phyloP scores from a whole-genome alignment of 495 filamentous ascomycete genomes.

The Penicillium steckii region DNA sequence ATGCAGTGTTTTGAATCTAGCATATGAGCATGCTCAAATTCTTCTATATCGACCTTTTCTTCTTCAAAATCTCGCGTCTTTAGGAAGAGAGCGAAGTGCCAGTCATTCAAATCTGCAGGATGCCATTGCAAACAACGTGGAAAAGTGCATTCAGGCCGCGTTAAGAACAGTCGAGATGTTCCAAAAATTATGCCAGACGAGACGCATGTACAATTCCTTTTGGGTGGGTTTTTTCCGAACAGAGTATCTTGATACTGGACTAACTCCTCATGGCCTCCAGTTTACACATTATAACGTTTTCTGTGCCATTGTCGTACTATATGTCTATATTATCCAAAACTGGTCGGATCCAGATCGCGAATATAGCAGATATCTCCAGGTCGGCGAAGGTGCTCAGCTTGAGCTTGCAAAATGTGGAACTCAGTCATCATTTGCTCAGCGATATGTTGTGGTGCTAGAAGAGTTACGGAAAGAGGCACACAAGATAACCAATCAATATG shows the following conservation, averaged over 20 bases:
- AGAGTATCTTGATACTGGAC: no score
- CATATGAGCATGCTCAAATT: constrained; percentile 25
- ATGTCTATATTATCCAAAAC: constrained; percentile 22
- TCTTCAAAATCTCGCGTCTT: constrained; percentile 14
- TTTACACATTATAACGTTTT: constrained; percentile 30
- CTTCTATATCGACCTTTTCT: constrained; percentile 26
- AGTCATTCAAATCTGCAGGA: constrained; percentile 2
- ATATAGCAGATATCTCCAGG: constrained; percentile 6
- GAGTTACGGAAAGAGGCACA: constrained; percentile 42
- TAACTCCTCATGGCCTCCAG: no score
- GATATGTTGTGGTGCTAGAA: constrained; percentile 41
- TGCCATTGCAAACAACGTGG: constrained; percentile 4
- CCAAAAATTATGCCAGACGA: constrained; percentile 16
- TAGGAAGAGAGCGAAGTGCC: background rate
- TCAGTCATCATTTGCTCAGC: constrained; percentile 20
- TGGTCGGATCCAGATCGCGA: background rate
- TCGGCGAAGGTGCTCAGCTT: constrained; percentile 18
- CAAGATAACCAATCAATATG: background rate
- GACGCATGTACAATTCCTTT: constrained; percentile 21
- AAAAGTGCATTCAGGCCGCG: constrained; percentile 18
- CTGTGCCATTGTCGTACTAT: constrained; percentile 24
- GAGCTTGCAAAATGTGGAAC: constrained; percentile 20
- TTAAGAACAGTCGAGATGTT: constrained; percentile 16
- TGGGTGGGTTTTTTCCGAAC: constrained; percentile 9
- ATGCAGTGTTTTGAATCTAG: constrained; percentile 26